Evolutionary conservation across 2,329 filamentous ascomycete species (phyloP).

Genomic region (Ceratocystiopsis sp.): DNA sequence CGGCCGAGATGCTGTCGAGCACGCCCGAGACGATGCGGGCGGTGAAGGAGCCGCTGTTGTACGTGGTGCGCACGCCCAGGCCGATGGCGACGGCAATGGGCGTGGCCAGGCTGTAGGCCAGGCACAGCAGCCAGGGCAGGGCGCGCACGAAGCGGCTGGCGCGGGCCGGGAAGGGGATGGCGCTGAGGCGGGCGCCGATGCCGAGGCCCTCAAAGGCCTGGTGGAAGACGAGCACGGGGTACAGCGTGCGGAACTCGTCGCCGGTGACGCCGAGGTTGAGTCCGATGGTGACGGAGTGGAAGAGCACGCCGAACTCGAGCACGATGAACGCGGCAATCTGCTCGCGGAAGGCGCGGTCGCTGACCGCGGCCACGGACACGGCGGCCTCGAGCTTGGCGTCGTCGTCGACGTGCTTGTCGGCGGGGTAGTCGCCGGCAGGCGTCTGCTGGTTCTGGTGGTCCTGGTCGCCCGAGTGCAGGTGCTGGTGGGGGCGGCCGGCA

Average conservation of each 20-base stretch:
- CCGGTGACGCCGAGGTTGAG: slow-evolving; percentile 53
- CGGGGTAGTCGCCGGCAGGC: slow-evolving; percentile 13
- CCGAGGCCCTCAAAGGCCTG: slow-evolving; percentile 92
- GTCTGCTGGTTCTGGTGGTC: slow-evolving; percentile 56
- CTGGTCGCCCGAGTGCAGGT: slow-evolving; percentile 53
- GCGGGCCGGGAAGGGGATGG: slow-evolving; percentile 43
- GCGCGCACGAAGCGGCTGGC: slow-evolving; percentile 42
- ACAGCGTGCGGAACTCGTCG: slow-evolving; percentile 38
- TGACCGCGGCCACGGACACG: slow-evolving; percentile 5
- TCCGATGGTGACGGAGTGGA: slow-evolving; percentile 88
- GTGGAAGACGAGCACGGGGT: slow-evolving; percentile 64
- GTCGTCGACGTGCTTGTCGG: slow-evolving; percentile 62
- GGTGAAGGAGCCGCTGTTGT: slow-evolving; percentile 33
- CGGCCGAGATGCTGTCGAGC: slow-evolving; percentile 78
- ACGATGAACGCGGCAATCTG: slow-evolving; percentile 52
- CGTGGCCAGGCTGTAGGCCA: slow-evolving; percentile 62
- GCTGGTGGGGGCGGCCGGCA: slow-evolving; percentile 27
- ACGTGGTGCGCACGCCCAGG: slow-evolving; percentile 54
- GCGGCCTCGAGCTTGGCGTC: slow-evolving; percentile 22
- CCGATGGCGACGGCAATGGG: slow-evolving; percentile 75
- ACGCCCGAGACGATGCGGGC: slow-evolving; percentile 70
- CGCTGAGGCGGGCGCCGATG: slow-evolving; percentile 68
- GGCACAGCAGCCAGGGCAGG: slow-evolving; percentile 60
- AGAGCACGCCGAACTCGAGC: slow-evolving; percentile 88
- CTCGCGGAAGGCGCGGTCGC: slow-evolving; percentile 19